phyloP scores from a whole-genome alignment of 2,329 filamentous ascomycete species.

The Penicillium italicum region DNA sequence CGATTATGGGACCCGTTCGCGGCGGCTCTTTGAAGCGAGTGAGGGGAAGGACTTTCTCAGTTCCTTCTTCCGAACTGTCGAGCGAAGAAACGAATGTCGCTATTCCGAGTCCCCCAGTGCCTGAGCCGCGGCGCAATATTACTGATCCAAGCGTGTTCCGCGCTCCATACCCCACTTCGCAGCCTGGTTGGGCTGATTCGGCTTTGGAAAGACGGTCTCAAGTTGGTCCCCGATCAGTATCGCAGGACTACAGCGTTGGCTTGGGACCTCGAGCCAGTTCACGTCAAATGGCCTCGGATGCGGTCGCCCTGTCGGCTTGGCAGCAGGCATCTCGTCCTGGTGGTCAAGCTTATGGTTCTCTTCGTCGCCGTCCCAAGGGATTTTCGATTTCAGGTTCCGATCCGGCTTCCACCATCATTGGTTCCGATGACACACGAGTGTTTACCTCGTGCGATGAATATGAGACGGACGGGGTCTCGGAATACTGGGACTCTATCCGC shows the following conservation, averaged over 20 bases:
- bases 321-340: conserved; percentile 24
- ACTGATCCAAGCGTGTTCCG: conserved; percentile 40
- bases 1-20: conserved; percentile 34
- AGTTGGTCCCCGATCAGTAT: conserved; percentile 22
- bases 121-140: conserved; percentile 38
- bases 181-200: conserved; percentile 20
- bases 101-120: conserved; percentile 21
- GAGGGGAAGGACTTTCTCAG: conserved; percentile 32
- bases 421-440: conserved; percentile 58
- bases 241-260: conserved; percentile 25
- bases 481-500: conserved; percentile 62
- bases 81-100: conserved; percentile 25
- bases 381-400: conserved; percentile 57
- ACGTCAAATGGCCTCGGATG: conserved; percentile 28
- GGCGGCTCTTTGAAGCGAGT: conserved; percentile 27
- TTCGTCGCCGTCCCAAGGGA: conserved; percentile 47
- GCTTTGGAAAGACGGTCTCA: conserved; percentile 13
- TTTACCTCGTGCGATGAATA: conserved; percentile 59
- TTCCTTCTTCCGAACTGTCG: conserved; percentile 25
- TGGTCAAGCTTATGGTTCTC: conserved; percentile 20
- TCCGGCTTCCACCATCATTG: conserved; percentile 56
- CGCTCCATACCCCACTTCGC: conserved; percentile 33
- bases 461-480: conserved; percentile 59
- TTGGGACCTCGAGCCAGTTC: conserved; percentile 16
- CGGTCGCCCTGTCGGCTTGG: conserved; percentile 28